Evolutionary conservation across 805 yeast species (phyloP).

Genomic region (Suhomyces sp.): DNA sequence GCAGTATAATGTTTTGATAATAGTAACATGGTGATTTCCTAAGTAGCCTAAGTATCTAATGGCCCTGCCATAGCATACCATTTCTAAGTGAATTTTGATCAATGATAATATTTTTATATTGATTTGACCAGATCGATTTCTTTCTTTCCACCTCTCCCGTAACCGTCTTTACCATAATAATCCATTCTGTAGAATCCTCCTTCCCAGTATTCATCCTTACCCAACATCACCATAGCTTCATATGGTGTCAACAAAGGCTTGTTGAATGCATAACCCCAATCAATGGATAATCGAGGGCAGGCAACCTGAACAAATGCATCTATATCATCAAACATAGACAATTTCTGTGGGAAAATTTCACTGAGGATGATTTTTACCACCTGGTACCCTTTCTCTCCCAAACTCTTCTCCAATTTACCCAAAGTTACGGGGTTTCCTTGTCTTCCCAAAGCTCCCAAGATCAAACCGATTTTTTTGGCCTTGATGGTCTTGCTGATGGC

Average conservation of each 20-base stretch:
- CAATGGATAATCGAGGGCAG: conserved; percentile 92
- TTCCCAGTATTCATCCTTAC: conserved; percentile 65
- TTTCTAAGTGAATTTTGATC: no score
- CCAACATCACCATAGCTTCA: conserved; percentile 89
- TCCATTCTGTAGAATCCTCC: conserved; percentile 89
- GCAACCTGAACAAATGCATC: conserved; percentile 98
- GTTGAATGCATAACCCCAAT: conserved; percentile 97
- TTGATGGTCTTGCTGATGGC: conserved; percentile 65
- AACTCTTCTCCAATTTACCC: conserved; percentile 56
- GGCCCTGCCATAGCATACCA: no score
- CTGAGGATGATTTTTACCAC: conserved; percentile 82
- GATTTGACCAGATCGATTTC: background rate
- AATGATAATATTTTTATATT: no score
- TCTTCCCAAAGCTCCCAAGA: conserved; percentile 91
- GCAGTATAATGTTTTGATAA: no score
- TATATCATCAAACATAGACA: conserved; percentile 87
- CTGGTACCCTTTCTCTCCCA: conserved; percentile 55
- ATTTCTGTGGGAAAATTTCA: conserved; percentile 90
- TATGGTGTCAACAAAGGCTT: conserved; percentile 93
- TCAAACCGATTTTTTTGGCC: conserved; percentile 74
- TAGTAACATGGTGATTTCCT: no score
- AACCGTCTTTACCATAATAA: conserved; percentile 85
- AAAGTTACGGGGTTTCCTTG: conserved; percentile 88
- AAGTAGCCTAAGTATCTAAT: no score
- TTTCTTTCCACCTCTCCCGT: conserved; percentile 67